Percentiles rank a stretch among this genome's conserved stretches.
Conservation (phyloP, 2,329 filamentous ascomycete species). For the Fusarium domesticum region DNA sequence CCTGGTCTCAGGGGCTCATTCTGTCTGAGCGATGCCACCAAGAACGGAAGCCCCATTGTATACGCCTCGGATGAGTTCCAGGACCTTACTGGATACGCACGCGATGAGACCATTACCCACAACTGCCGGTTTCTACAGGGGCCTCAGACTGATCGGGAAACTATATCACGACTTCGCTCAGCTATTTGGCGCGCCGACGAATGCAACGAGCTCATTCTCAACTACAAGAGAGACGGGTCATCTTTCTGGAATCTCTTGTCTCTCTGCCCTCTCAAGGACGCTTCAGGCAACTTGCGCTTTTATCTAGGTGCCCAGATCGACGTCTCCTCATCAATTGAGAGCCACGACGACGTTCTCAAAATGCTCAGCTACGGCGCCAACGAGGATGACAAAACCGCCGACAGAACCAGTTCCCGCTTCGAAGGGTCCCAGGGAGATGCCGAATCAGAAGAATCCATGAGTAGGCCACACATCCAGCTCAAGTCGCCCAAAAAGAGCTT, state of each 20-base stretch:
- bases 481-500: constrained; percentile 32
- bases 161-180: constrained; percentile 41
- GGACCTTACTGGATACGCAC: constrained; percentile 47
- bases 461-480: constrained; percentile 15
- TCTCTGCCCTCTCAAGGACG: constrained; percentile 49
- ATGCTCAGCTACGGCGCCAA: constrained; percentile 41
- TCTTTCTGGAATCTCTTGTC: constrained; percentile 59
- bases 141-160: constrained; percentile 41
- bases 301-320: constrained; percentile 58
- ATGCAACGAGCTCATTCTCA: constrained; percentile 49
- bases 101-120: constrained; percentile 46
- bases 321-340: constrained; percentile 52
- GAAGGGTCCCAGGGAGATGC: constrained; percentile 17
- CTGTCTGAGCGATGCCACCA: constrained; percentile 51
- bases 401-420: constrained; percentile 12
- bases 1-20: constrained; percentile 58
- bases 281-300: constrained; percentile 46
- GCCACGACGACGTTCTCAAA: constrained; percentile 48
- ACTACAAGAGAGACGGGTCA: constrained; percentile 49
- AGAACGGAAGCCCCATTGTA: constrained; percentile 49
- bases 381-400: constrained; percentile 19
- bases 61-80: constrained; percentile 52
- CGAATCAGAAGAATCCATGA: constrained; percentile 30
- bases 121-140: constrained; percentile 52
- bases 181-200: constrained; percentile 43